Base-by-base conservation (phyloP, 2,329 filamentous ascomycete species). In the Fusarium zealandicum region DNA sequence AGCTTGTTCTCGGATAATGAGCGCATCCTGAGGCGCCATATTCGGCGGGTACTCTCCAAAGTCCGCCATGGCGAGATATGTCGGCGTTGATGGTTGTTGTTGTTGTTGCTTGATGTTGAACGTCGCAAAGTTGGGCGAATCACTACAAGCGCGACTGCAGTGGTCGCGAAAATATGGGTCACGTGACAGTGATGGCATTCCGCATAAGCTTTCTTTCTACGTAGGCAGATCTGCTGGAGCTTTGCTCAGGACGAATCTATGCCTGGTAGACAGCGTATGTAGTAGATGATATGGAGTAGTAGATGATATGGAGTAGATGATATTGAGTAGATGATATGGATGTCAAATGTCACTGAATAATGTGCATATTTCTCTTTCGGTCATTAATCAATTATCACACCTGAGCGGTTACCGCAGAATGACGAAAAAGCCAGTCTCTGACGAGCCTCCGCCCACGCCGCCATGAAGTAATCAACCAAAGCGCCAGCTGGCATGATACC, bases 21-120 rank as follows among this genome's bases (percentile, higher is more conserved):
- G 80, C 37, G 85, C 83, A 68, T 88, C 85, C 68, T 85, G 80
- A 13, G 86, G 83, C 66, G 80, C 79, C 81, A 88, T 86, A 58
- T 88, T 86, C 13, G 86, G 83, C 73, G 85, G 84, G 63, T 87
- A 88, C 44, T 86, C 82, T 60, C 79, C 79, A 61, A 88, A 85
- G 64, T 83, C 78, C 32, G 83, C 78, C 85, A 88, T 88, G 4
- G 54, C 77, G 60, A 41, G 30, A 16, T 4, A 17, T 22, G 30
- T 17, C 41, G 27, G 27, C 32, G 36, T 39, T 32, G 31, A 33
- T 35, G 37, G 32, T 37, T 37, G 22, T 25, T 25, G n/a, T n/a
- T 36, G 20, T 9, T 41, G 10, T 39, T 28, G 16, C 30, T 35
- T 32, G 22, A 20, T 51, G 37, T 52, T 55, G 46, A 44, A 52